Evolutionary conservation across 805 yeast species (phyloP).

Genomic region (Monosporozyma siamensis): DNA sequence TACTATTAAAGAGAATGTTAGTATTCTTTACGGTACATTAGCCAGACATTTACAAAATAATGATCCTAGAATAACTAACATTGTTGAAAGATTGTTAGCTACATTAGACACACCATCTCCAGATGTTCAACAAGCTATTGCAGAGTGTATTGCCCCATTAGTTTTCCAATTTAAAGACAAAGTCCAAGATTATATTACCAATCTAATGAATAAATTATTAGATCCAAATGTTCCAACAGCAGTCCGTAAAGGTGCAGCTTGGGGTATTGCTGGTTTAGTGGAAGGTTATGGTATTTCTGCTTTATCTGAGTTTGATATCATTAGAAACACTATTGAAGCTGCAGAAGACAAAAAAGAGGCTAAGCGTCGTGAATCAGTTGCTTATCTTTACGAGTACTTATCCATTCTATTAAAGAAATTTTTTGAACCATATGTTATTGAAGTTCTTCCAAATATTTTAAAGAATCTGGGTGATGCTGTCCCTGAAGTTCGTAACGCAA

Average conservation of each 20-base stretch:
- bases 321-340: slow-evolving; percentile 67
- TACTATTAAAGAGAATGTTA: slow-evolving; percentile 65
- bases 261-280: slow-evolving; percentile 89
- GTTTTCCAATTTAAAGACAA: slow-evolving; percentile 47
- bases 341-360: slow-evolving; percentile 78
- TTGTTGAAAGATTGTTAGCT: slow-evolving; percentile 58
- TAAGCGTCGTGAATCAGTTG: slow-evolving; percentile 75
- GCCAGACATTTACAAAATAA: slow-evolving; percentile 69
- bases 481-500: slow-evolving; percentile 81
- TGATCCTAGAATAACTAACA: slow-evolving; percentile 57
- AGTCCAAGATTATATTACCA: slow-evolving; percentile 47
- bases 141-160: slow-evolving; percentile 79
- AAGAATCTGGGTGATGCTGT: slow-evolving; percentile 76
- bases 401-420: slow-evolving; percentile 64
- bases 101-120: slow-evolving; percentile 85
- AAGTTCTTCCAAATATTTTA: slow-evolving; percentile 71
- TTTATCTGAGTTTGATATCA: slow-evolving; percentile 64
- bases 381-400: slow-evolving; percentile 75
- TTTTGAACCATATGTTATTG: slow-evolving; percentile 93
- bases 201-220: slow-evolving; percentile 52
- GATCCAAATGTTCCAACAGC: slow-evolving; percentile 33
- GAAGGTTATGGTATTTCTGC: slow-evolving; percentile 83
- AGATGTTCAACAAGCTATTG: slow-evolving; percentile 79
- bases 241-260: slow-evolving; percentile 87
- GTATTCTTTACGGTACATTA: slow-evolving; percentile 81